Base-by-base conservation (phyloP, 1,284 basidiomycete genomes). In the Malassezia yamatoensis region DNA sequence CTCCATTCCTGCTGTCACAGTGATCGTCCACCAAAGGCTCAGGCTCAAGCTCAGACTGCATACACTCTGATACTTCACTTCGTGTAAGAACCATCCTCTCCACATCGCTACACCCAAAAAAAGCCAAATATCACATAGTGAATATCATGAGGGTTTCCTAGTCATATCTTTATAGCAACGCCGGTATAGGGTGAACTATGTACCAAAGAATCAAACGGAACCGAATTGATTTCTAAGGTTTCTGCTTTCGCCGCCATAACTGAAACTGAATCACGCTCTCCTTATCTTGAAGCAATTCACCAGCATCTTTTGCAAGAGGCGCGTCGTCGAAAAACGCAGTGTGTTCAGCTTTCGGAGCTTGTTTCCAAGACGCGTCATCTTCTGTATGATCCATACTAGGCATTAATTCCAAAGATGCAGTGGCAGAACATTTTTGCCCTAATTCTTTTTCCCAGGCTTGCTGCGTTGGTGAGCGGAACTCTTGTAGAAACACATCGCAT, bases 391-490 rank as follows among this genome's bases (percentile, higher is more conserved):
- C 34, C 13, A 41, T 11, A 9, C 40, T 33, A 16, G 15, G 2
- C 21, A 13, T 9, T 29, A 18, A 37, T 35, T 38, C 34, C 4
- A 40, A 20, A 8, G 48, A 42, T 21, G 29, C 15, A 21, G 21
- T 15, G 5, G n/a, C 11, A 16, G n/a, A 38, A 6, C 29, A 40
- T 34, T 40, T 10, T 13, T n/a, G 5, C 16, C 37, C 53, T 10
- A 32, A 5, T 9, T 32, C 29, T 9, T 32, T 37, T 16, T 58
- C 55, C 45, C 39, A 49, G 8, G 50, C 55, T 16, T 20, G 36
- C 40, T 58, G 55, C 39, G 39, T 32, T 3, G 50, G 50, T 36
- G 55, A 20, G 10, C 55, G 55, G 36, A 58, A 58, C 41, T 58
- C 55, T 13, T 44, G 24, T 1, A 58, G 33, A 33, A 58, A 58